Conservation (phyloP, 2,329 filamentous ascomycete genomes). For the Exophiala alcalophila region DNA sequence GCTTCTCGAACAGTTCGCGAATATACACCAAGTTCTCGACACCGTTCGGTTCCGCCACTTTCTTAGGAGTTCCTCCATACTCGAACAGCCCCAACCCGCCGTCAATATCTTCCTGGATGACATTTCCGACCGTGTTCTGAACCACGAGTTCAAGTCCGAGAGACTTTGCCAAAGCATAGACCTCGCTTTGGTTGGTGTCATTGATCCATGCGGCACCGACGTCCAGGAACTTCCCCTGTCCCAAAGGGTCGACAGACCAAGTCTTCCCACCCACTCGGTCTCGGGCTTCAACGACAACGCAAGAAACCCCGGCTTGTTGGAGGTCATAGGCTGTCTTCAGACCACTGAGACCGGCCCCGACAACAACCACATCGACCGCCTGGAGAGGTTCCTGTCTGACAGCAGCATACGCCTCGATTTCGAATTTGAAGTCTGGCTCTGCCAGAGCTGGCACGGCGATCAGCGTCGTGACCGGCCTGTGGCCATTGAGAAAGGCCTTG, state of each 20-base stretch:
- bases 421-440: conserved; percentile 41
- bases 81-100: conserved; percentile 23
- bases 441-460: conserved; percentile 45
- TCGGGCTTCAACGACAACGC: conserved; percentile 41
- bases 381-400: conserved; percentile 51
- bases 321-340: conserved; percentile 37
- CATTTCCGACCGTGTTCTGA: conserved; percentile 49
- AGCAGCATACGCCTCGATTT: conserved; percentile 56
- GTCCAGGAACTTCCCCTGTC: conserved; percentile 42
- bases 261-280: conserved; percentile 46
- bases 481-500: conserved; percentile 39
- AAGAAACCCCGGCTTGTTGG: conserved; percentile 35
- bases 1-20: conserved; percentile 40
- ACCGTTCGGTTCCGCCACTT: conserved; percentile 15
- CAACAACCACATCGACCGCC: conserved; percentile 36
- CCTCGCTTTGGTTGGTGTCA: conserved; percentile 50
- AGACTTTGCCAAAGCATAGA: conserved; percentile 38
- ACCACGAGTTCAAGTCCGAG: conserved; percentile 45
- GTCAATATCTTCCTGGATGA: conserved; percentile 41
- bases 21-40: conserved; percentile 34
- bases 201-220: conserved; percentile 62
- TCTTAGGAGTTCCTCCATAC: conserved; percentile 24
- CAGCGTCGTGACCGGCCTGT: conserved; percentile 45
- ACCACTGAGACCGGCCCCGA: conserved; percentile 42
- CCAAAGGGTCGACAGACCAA: conserved; percentile 32